These are phyloP conservation scores for Phytophthora litchii DNA, from an alignment of 352 stramenopile genomes.

Conservation along the genomic window DNA sequence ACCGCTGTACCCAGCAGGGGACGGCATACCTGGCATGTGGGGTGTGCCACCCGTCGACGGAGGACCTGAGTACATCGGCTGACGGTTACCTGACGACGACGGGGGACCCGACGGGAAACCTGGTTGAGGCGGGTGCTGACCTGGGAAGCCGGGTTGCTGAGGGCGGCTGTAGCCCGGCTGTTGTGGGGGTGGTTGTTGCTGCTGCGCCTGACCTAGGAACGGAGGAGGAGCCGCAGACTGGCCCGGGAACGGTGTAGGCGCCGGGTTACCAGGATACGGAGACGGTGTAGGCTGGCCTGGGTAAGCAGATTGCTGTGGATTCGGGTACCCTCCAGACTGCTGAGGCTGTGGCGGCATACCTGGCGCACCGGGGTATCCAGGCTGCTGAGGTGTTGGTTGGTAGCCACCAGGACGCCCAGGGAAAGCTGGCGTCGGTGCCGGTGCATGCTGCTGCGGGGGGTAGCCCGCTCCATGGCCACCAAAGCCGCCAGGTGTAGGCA, in stretches of 20 bases:
- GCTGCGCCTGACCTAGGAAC: slow-evolving; percentile 48
- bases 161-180: slow-evolving; percentile 44
- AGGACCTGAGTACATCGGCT: slow-evolving; percentile 47
- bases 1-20: slow-evolving; percentile 34
- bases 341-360: slow-evolving; percentile 36
- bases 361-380: slow-evolving; percentile 38
- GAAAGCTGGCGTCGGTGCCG: slow-evolving; percentile 48
- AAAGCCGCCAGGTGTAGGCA: slow-evolving; percentile 38
- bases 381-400: slow-evolving; percentile 39
- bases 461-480: slow-evolving; percentile 45
- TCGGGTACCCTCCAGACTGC: slow-evolving; percentile 35
- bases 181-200: slow-evolving; percentile 20
- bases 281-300: slow-evolving; percentile 40
- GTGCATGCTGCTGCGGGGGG: slow-evolving; percentile 43
- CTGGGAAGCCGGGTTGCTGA: slow-evolving; percentile 46
- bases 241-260: slow-evolving; percentile 41
- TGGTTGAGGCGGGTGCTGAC: slow-evolving; percentile 33
- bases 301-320: slow-evolving; percentile 47
- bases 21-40: slow-evolving; percentile 33
- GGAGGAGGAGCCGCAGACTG: slow-evolving; percentile 28
- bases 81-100: slow-evolving; percentile 43
- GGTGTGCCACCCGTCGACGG: slow-evolving; percentile 36
- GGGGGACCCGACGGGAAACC: slow-evolving; percentile 59
- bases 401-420: slow-evolving; percentile 41
- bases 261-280: slow-evolving; percentile 29